Percentiles rank a stretch among this genome's conserved stretches.
phyloP scores from a whole-genome alignment of 1,284 basidiomycete genomes.

The Cutaneotrichosporon sp. region DNA sequence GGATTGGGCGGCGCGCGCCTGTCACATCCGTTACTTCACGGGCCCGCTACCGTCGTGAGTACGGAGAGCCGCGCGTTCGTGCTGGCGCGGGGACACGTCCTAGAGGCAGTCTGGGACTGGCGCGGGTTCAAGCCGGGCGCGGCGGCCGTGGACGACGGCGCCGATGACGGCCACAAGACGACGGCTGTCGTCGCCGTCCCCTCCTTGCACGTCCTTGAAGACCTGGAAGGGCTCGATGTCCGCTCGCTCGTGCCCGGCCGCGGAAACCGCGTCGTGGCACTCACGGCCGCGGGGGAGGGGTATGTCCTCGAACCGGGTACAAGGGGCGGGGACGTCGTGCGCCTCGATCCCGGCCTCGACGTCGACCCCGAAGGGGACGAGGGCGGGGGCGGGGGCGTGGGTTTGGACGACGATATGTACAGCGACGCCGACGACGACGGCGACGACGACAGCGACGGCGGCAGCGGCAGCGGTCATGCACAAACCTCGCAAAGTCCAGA shows the following conservation, averaged over 20 bases:
- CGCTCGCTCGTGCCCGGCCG: not conserved
- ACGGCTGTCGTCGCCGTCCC: not conserved
- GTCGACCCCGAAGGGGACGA: not conserved
- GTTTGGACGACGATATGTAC: not conserved
- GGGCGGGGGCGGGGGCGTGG: not conserved
- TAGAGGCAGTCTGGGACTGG: not conserved
- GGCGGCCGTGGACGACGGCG: no score
- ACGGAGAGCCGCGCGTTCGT: not conserved
- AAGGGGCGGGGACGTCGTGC: not conserved
- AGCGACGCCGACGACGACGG: not conserved
- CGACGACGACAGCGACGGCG: no score
- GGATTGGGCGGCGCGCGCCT: not conserved
- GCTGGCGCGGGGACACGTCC: not conserved
- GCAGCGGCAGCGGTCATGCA: no score
- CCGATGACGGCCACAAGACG: not conserved
- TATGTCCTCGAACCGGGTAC: not conserved
- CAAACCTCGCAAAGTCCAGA: no score
- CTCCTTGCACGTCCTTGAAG: not conserved
- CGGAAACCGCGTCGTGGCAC: not conserved
- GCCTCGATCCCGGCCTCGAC: not conserved
- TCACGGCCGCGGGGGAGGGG: slow-evolving; percentile 1
- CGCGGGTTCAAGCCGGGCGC: not conserved
- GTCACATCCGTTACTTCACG: not conserved
- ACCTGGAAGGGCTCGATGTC: not conserved
- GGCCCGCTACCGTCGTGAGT: not conserved